Percentiles rank a stretch among this genome's conserved stretches.
These are phyloP conservation scores for Aspergillus campestris DNA, from an alignment of 495 filamentous ascomycete species.

Conservation along the genomic window DNA sequence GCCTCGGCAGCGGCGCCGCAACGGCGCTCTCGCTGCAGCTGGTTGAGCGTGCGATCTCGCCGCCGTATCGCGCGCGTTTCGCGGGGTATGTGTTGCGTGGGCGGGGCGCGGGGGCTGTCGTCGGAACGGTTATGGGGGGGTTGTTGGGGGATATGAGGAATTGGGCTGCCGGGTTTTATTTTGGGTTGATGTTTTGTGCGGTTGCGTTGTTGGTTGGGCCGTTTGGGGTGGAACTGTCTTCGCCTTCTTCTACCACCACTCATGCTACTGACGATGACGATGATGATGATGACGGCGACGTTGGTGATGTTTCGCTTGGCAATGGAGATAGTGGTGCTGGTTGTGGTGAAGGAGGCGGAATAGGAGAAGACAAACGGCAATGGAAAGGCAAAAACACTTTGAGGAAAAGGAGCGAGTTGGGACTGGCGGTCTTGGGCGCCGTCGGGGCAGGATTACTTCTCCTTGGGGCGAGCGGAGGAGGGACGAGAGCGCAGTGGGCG, in stretches of 20 bases:
- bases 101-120: constrained; percentile 26
- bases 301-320: too few relatives aligned
- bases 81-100: constrained; percentile 28
- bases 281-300: too few relatives aligned
- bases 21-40: constrained; percentile 55
- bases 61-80: constrained; percentile 31
- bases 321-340: too few relatives aligned
- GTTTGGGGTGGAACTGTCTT: constrained; percentile 23
- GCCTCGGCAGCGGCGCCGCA: constrained; percentile 64
- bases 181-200: constrained; percentile 34
- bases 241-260: too few relatives aligned
- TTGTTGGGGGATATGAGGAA: constrained; percentile 25
- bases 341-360: too few relatives aligned
- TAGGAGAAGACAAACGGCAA: constrained; percentile 1
- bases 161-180: constrained; percentile 37
- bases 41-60: constrained; percentile 53
- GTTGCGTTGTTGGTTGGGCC: constrained; percentile 28
- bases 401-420: constrained; percentile 22
- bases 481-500: constrained; percentile 23
- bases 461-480: constrained; percentile 30
- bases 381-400: constrained; percentile 13
- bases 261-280: too few relatives aligned
- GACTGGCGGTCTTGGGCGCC: constrained; percentile 29
- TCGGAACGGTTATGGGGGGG: constrained; percentile 33
- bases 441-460: constrained; percentile 22